Evolutionary conservation across 2,329 filamentous ascomycete species (phyloP), one percentile per base, ranked within the genome.

Genomic region (Paraphaeosphaeria sporulosa): DNA sequence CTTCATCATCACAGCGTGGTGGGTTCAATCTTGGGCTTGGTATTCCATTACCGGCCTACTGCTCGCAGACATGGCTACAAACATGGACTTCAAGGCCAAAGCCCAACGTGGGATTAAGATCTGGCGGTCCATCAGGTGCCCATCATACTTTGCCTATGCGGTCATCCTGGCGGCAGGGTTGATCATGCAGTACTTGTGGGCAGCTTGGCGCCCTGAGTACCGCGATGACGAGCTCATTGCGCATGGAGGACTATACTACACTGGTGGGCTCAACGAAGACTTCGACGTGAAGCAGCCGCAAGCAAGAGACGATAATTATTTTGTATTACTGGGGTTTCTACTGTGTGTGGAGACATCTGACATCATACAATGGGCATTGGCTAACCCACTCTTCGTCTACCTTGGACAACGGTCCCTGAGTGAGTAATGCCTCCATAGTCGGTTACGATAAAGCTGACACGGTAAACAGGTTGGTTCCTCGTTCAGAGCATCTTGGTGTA

Each of bases 21-120:
- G 79, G 79, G 76, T 79, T 13, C 76, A 80, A 58, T 75, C 70
- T 7, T 80, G 78, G 76, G 79, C 78, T 0, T 80, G 78, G 78
- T 80, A 76, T 56, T 72, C 74, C 8, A 75, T 80, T 47, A 73
- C 75, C 4, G 78, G 76, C 2, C 69, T 81, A 0, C 67, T 96
- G 9, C 61, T 81, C 23, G 72, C 75, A 9, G 79, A 81, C 48
- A 61, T 73, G 34, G 70, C 74, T 23, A 66, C 76, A 48, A 77
- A 79, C 60, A 78, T 79, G 71, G 64, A 76, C 47, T 76, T 80
- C 61, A 71, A 65, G 47, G 53, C 25, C 44, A 64, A 66, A 46
- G 53, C 63, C 13, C 51, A 59, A n/a, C 61, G 56, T 21, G 62
- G 62, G 8, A 27, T 40, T 17, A 32, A 61, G 32, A 19, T 59